Conservation (phyloP, 176 grass and related monocot genomes). For the Elymus sibiricus region DNA sequence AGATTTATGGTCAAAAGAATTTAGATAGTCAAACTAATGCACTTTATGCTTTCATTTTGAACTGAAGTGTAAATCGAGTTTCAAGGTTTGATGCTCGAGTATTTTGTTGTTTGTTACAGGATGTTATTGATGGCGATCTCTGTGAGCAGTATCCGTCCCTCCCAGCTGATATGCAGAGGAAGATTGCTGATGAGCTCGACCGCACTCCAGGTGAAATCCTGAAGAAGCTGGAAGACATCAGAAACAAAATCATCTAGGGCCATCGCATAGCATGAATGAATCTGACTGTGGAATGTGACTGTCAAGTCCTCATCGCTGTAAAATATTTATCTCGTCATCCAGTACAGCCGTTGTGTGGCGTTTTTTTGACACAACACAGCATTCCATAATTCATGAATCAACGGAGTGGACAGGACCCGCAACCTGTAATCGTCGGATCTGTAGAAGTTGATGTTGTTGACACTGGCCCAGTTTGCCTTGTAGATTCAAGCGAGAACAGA, state of each 20-base stretch:
- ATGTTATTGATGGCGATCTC: constrained; percentile 96
- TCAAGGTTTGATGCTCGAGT: neutral
- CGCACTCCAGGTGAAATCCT: constrained; percentile 92
- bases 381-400: neutral
- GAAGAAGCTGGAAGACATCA: constrained; percentile 99
- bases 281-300: neutral
- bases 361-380: neutral
- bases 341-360: neutral
- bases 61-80: constrained; percentile 1
- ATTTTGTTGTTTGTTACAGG: constrained; percentile 46
- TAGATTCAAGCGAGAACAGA: neutral
- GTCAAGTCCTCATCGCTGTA: constrained; percentile 10
- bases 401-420: neutral
- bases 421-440: neutral
- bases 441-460: constrained; percentile 18
- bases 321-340: constrained; percentile 3
- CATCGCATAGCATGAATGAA: neutral
- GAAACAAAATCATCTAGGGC: constrained; percentile 90
- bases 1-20: too few relatives aligned
- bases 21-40: neutral
- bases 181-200: constrained; percentile 92
- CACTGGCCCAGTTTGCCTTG: neutral
- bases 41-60: neutral
- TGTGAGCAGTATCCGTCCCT: constrained; percentile 96
- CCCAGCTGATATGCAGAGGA: constrained; percentile 93